A percentile compares a stretch with the other conserved stretches of the same genome.
Evolutionary conservation across 2,329 filamentous ascomycete species (phyloP).

Genomic region (Coniella vitis): DNA sequence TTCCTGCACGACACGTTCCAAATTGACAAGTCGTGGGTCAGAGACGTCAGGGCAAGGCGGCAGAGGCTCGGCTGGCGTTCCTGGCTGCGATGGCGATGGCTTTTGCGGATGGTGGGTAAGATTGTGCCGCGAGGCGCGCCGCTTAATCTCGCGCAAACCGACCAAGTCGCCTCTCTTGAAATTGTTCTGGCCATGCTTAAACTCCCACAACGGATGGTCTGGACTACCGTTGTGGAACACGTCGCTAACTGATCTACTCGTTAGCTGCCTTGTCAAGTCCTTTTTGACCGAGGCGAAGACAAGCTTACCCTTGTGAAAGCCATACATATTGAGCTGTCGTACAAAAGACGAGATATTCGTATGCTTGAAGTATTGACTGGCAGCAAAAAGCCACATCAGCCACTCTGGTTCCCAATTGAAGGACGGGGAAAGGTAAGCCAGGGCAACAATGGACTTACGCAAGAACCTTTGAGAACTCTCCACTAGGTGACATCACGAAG

Average conservation of each 20-base stretch:
- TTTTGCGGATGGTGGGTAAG: constrained; percentile 89
- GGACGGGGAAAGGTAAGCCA: constrained; percentile 15
- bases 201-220: constrained; percentile 94
- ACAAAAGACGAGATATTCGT: constrained; percentile 99
- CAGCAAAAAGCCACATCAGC: constrained; percentile 4
- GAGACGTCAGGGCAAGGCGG: constrained; percentile 63
- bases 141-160: constrained; percentile 89
- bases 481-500: constrained; percentile 97
- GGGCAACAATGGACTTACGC: constrained; percentile 57
- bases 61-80: constrained; percentile 77
- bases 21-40: constrained; percentile 64
- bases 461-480: constrained; percentile 95
- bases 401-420: constrained; percentile 1
- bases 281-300: constrained; percentile 9
- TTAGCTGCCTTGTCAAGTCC: constrained; percentile 19
- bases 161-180: constrained; percentile 94
- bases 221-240: constrained; percentile 94
- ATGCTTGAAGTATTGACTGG: constrained; percentile 96
- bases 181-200: constrained; percentile 94
- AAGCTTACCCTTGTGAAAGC: constrained; percentile 95
- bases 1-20: constrained; percentile 82
- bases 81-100: constrained; percentile 66
- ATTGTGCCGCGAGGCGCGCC: constrained; percentile 85
- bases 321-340: constrained; percentile 97
- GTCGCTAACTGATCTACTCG: constrained; percentile 67